These are phyloP conservation scores for Candida arabinofermentans DNA, from an alignment of 805 yeast species.

Conservation along the genomic window DNA sequence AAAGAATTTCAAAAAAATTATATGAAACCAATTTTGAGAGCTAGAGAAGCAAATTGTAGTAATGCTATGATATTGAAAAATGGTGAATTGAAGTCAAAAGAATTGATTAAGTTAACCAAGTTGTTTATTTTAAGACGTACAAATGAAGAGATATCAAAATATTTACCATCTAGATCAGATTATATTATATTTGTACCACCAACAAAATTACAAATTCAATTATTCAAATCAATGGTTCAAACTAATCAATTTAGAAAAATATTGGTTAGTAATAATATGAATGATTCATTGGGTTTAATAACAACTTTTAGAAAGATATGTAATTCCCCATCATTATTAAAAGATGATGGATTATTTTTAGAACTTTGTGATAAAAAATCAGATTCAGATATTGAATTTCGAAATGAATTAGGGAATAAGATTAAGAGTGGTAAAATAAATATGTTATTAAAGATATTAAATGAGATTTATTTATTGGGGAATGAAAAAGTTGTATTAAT, in stretches of 20 bases:
- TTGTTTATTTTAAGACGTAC: slow-evolving; percentile 73
- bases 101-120: slow-evolving; percentile 59
- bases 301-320: slow-evolving; percentile 76
- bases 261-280: slow-evolving; percentile 25
- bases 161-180: slow-evolving; percentile 73
- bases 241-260: slow-evolving; percentile 34
- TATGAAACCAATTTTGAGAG: slow-evolving; percentile 65
- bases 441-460: slow-evolving; percentile 53
- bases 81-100: slow-evolving; percentile 63
- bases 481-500: slow-evolving; percentile 80
- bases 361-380: slow-evolving; percentile 21
- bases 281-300: slow-evolving; percentile 62
- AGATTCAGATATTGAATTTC: slow-evolving; percentile 20
- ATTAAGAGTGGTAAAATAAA: slow-evolving; percentile 60
- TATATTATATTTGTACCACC: slow-evolving; percentile 76
- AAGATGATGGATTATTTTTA: slow-evolving; percentile 44
- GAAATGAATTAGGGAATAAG: slow-evolving; percentile 29
- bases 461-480: slow-evolving; percentile 37
- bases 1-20: slow-evolving; percentile 54
- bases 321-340: slow-evolving; percentile 68
- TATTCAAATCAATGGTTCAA: slow-evolving; percentile 49
- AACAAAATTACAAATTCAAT: slow-evolving; percentile 49
- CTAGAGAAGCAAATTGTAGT: slow-evolving; percentile 63
- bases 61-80: slow-evolving; percentile 42
- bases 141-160: slow-evolving; percentile 47